Percentiles rank a stretch among this genome's conserved stretches.
Evolutionary conservation across 1,284 basidiomycete genomes (phyloP).

Genomic region (Moniliella sp.): DNA sequence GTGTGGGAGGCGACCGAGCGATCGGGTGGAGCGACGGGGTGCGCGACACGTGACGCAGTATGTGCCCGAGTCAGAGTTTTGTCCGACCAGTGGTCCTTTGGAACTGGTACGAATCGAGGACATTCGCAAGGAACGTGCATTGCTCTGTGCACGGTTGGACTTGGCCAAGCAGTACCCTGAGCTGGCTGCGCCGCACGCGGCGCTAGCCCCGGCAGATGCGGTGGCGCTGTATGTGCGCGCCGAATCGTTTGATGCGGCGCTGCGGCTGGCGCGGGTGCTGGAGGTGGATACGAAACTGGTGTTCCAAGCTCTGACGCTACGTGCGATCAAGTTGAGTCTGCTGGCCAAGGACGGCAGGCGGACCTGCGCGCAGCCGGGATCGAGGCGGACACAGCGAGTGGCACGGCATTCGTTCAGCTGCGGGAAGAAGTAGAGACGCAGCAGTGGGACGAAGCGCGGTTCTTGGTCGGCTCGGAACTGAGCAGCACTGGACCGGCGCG

Average conservation of each 20-base stretch:
- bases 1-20: neutral
- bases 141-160: conserved; percentile 58
- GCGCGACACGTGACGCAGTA: conserved; percentile 32
- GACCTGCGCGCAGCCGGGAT: neutral
- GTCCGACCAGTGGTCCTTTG: conserved; percentile 42
- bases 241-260: conserved; percentile 58
- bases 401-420: conserved; percentile 4
- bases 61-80: conserved; percentile 47
- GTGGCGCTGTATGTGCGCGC: conserved; percentile 59
- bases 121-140: conserved; percentile 61
- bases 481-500: conserved; percentile 59
- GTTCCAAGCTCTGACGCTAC: conserved; percentile 53
- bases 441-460: conserved; percentile 7
- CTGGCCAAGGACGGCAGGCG: conserved; percentile 1
- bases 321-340: conserved; percentile 30
- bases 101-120: conserved; percentile 62
- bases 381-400: neutral
- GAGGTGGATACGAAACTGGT: conserved; percentile 66
- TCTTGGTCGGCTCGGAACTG: conserved; percentile 15
- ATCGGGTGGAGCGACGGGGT: neutral
- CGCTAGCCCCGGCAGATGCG: conserved; percentile 39
- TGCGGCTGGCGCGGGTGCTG: conserved; percentile 53
- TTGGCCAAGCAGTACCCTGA: conserved; percentile 47
- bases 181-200: conserved; percentile 20
- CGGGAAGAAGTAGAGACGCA: conserved; percentile 8